Conservation (phyloP, 116 monocot species). For the Cymodocea nodosa region DNA sequence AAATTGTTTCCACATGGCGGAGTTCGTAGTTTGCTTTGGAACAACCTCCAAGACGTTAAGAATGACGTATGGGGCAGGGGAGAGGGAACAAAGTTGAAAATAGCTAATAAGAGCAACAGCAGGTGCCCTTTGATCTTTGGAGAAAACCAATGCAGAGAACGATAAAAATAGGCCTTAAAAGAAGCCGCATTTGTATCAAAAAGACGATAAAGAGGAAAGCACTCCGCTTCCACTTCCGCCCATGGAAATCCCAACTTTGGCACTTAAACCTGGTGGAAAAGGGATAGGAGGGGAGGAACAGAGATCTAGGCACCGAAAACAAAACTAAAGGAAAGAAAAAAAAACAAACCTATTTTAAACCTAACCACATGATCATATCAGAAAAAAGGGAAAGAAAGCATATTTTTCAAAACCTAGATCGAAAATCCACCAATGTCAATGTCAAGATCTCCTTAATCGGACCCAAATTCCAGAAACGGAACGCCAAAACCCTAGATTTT, state of each 20-base stretch:
- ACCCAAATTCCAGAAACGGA: no score
- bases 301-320: conserved; percentile 1
- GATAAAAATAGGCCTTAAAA: neutral
- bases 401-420: neutral
- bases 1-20: conserved; percentile 69
- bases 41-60: neutral
- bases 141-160: neutral
- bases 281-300: neutral
- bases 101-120: neutral
- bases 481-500: no score
- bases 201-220: conserved; percentile 3
- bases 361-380: neutral
- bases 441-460: no score
- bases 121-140: neutral
- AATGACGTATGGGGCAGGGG: neutral
- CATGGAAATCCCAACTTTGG: neutral
- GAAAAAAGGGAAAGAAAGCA: neutral
- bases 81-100: neutral
- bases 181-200: neutral
- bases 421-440: no score
- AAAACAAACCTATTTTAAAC: neutral
- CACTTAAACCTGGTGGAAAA: neutral
- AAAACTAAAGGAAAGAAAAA: no score
- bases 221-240: neutral
- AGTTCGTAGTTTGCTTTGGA: no score